phyloP scores from a whole-genome alignment of 305 asterid genomes.

The Petunia hybrid region DNA sequence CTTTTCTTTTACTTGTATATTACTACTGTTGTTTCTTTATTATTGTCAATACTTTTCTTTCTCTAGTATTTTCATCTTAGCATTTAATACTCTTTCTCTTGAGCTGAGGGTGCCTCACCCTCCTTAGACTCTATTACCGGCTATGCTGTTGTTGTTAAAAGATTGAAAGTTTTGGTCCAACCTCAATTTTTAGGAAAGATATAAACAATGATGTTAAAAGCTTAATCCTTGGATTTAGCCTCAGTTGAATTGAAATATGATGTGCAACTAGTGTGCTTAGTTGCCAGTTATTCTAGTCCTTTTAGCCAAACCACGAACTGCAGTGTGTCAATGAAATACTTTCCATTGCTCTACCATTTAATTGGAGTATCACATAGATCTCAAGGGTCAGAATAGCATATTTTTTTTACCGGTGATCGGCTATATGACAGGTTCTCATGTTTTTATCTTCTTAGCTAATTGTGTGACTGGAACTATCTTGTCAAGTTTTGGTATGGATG shows the following conservation, averaged over 20 bases:
- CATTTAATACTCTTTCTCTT: too few relatives aligned
- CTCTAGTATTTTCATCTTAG: too few relatives aligned
- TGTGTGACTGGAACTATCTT: not conserved
- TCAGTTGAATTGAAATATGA: not conserved
- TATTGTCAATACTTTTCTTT: too few relatives aligned
- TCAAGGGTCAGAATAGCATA: not conserved
- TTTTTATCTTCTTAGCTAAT: not conserved
- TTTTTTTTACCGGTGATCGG: not conserved
- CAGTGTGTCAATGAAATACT: not conserved
- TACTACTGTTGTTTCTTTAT: too few relatives aligned
- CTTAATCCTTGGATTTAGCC: not conserved
- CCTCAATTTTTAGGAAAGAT: not conserved
- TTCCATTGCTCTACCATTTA: not conserved
- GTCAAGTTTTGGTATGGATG: conserved; percentile 23
- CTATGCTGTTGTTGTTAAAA: not conserved
- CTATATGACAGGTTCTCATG: not conserved
- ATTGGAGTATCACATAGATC: not conserved
- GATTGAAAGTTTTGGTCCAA: not conserved
- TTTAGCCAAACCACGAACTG: not conserved
- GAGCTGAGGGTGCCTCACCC: too few relatives aligned
- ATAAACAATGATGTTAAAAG: not conserved
- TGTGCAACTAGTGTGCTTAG: not conserved
- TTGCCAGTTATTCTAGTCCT: not conserved
- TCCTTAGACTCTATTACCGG: too few relatives aligned
- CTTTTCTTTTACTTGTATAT: too few relatives aligned